A percentile compares a stretch with the other conserved stretches of the same genome.
phyloP scores from a whole-genome alignment of 1,284 basidiomycete species.

The Schizophyllum amplum region DNA sequence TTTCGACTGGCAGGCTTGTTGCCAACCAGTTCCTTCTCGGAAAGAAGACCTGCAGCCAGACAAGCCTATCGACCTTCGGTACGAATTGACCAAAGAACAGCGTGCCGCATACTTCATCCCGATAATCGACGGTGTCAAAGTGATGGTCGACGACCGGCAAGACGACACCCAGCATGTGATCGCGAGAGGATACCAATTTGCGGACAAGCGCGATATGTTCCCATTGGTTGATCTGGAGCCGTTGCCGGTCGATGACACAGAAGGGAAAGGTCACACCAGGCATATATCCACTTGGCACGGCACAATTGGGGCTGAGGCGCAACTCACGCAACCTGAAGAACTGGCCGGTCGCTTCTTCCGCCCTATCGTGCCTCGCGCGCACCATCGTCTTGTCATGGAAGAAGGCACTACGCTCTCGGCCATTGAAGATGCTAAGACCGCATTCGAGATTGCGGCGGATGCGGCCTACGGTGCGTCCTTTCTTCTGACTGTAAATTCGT shows the following conservation, averaged over 20 bases:
- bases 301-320: neutral
- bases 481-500: neutral
- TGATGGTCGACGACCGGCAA: neutral
- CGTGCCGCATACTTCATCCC: neutral
- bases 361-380: neutral
- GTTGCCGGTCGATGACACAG: neutral
- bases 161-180: neutral
- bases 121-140: neutral
- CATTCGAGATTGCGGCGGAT: neutral
- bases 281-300: neutral
- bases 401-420: neutral
- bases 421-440: neutral
- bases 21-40: neutral
- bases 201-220: neutral
- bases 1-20: neutral
- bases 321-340: neutral
- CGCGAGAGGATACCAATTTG: neutral
- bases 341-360: neutral
- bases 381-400: neutral
- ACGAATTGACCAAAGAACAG: neutral
- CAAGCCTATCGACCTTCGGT: neutral
- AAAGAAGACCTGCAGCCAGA: neutral
- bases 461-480: neutral
- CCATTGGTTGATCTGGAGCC: neutral
- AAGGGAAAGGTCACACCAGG: neutral